These are phyloP conservation scores for Fusarium secorum DNA, from an alignment of 2,329 filamentous ascomycete genomes.

Conservation along the genomic window DNA sequence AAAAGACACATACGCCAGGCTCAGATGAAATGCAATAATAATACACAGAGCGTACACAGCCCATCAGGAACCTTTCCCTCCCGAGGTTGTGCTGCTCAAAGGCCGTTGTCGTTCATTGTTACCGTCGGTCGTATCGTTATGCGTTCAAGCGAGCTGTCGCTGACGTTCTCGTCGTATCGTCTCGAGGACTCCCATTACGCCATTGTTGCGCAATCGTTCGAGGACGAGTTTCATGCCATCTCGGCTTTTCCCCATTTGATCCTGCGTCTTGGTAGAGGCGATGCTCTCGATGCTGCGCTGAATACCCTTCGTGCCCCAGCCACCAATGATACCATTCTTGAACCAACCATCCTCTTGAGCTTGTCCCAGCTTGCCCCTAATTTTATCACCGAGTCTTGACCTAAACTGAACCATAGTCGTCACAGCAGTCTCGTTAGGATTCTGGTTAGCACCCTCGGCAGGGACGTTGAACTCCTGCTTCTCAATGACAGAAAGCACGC, in stretches of 20 bases:
- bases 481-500: constrained; percentile 80
- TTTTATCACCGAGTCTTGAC: constrained; percentile 74
- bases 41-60: constrained; percentile 45
- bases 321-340: constrained; percentile 57
- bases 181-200: constrained; percentile 66
- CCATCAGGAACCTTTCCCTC: constrained; percentile 11
- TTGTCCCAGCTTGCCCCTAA: constrained; percentile 63
- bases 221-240: constrained; percentile 86
- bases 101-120: constrained; percentile 39
- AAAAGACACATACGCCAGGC: constrained; percentile 48
- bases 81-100: constrained; percentile 26
- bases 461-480: constrained; percentile 70
- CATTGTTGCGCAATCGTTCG: constrained; percentile 69
- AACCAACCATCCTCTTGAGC: constrained; percentile 59
- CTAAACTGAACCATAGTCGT: constrained; percentile 77
- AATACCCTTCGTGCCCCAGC: constrained; percentile 74
- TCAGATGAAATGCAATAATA: constrained; percentile 42
- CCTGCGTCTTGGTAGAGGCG: constrained; percentile 77
- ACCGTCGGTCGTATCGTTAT: constrained; percentile 29
- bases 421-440: constrained; percentile 66
- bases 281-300: constrained; percentile 82
- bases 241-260: constrained; percentile 80
- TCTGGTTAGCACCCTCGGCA: constrained; percentile 35
- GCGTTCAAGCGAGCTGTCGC: constrained; percentile 41
- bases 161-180: constrained; percentile 58